Conservation (phyloP, 768 basidiomycete species). For the Hysterangium stoloniferum region DNA sequence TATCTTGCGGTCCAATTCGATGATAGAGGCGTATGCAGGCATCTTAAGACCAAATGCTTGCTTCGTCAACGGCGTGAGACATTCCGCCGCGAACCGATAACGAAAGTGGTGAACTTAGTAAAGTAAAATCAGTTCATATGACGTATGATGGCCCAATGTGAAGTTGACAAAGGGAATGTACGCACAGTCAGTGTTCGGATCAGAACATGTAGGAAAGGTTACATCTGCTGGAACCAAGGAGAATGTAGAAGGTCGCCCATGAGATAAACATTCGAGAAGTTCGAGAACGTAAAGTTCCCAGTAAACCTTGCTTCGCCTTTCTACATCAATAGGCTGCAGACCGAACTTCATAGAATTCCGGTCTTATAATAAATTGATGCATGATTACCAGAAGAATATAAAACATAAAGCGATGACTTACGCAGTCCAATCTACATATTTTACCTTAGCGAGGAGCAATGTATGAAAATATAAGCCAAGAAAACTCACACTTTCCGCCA, state of each 20-base stretch:
- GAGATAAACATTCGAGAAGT: slow-evolving; percentile 6
- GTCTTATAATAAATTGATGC: slow-evolving; percentile 34
- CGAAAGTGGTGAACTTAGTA: slow-evolving; percentile 4
- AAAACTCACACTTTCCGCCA: slow-evolving; percentile 11
- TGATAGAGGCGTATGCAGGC: neutral
- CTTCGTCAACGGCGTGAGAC: slow-evolving; percentile 2
- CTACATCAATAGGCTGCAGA: slow-evolving; percentile 50
- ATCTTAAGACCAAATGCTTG: slow-evolving; percentile 7
- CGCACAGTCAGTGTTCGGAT: slow-evolving; percentile 4
- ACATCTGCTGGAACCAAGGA: slow-evolving; percentile 8
- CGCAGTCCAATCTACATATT: slow-evolving; percentile 55
- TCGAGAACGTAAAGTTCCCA: slow-evolving; percentile 52
- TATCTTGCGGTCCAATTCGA: slow-evolving; percentile 12
- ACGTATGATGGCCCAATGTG: neutral
- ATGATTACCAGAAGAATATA: slow-evolving; percentile 36
- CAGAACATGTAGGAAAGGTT: neutral
- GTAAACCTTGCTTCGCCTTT: slow-evolving; percentile 60
- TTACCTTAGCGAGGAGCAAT: neutral
- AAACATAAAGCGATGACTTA: slow-evolving; percentile 28
- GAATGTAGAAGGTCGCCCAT: slow-evolving; percentile 9
- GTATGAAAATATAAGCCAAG: neutral
- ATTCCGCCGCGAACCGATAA: slow-evolving; percentile 9
- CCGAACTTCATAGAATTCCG: slow-evolving; percentile 60
- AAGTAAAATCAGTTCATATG: too few species aligned
- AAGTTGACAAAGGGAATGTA: neutral